Evolutionary conservation across 2,329 filamentous ascomycete genomes (phyloP).

Genomic region (Sclerotinia nivalis): DNA sequence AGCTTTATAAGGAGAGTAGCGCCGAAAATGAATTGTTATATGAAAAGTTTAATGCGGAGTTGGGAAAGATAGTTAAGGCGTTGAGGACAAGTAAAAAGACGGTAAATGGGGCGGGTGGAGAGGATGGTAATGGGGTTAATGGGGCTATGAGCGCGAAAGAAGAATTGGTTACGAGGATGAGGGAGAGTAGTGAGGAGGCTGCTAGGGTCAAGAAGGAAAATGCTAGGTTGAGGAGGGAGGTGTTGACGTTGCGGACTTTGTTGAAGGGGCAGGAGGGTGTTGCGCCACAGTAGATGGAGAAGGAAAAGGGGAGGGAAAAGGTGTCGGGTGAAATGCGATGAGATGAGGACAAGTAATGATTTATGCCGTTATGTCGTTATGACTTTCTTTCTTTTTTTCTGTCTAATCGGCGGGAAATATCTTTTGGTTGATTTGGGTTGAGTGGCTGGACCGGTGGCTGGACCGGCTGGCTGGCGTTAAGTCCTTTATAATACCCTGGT

Average conservation of each 20-base stretch:
- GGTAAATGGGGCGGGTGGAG: background rate
- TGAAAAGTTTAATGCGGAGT: conserved; percentile 86
- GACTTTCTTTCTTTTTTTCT: conserved; percentile 6
- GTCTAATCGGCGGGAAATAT: background rate
- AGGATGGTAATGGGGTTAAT: background rate
- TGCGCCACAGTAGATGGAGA: background rate
- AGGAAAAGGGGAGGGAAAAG: too few species aligned
- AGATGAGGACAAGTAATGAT: conserved; percentile 8
- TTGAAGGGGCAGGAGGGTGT: conserved; percentile 30
- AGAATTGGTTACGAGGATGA: conserved; percentile 70
- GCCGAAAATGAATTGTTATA: conserved; percentile 93
- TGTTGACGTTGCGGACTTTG: conserved; percentile 49
- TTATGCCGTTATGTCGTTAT: conserved; percentile 20
- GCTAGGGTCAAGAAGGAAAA: conserved; percentile 83
- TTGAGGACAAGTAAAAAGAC: conserved; percentile 53
- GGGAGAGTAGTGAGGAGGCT: conserved; percentile 75
- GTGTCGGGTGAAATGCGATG: background rate
- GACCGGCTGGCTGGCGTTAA: conserved; percentile 14
- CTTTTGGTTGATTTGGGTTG: background rate
- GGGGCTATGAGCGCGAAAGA: conserved; percentile 77
- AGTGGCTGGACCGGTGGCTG: background rate
- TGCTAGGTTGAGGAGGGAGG: conserved; percentile 76
- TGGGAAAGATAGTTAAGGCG: conserved; percentile 78
- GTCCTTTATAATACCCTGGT: conserved; percentile 1
- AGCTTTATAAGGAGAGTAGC: conserved; percentile 82